Base-by-base conservation (phyloP, 2,329 filamentous ascomycete genomes). In the Aaosphaeria pasadenensis region DNA sequence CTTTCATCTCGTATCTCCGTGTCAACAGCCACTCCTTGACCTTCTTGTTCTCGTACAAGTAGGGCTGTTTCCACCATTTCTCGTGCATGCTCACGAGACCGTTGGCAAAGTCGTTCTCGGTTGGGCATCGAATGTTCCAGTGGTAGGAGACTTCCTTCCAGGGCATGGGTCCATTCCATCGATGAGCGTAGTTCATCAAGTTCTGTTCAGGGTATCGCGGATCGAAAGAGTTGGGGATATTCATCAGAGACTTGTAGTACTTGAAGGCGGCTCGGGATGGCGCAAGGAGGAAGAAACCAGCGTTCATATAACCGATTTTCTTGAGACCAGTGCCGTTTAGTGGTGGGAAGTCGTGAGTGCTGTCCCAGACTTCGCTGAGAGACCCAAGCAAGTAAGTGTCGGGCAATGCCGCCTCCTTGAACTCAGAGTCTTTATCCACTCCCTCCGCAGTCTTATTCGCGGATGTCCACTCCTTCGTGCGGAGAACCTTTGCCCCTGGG, bases 1-100 rank as follows among this genome's bases (percentile, higher is more conserved):
- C 70, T 55, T 72, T 67, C 71, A 72, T 73, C 46, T 65, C 57
- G 66, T 69, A 72, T 42, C 70, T 53, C 54, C 63, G 60, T 13
- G 57, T 60, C 40, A 50, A 46, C 42, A 72, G 50, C 47, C 61
- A 70, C n/a, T 64, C 56, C 44, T 57, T 59, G 13, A 70, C 55
- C 39, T 64, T 64, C 17, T 61, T 33, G 35, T 66, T 57, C 1
- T 50, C 44, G 28, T 54, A 52, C 62, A 1, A 62, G 66, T 36
- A 36, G 7, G 33, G 33, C 33, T 36, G 33, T 36, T 9, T 36
- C 39, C 71, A 73, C 66, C 67, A 74, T 54, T 73, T 74, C 52
- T 68, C 69, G 42, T 74, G 71, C 43, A 73, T 53, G 45, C 60
- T 69, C 36, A 57, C 58, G 7, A 72, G 55, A 0, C 71, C 71